Evolutionary conservation across 2,329 filamentous ascomycete species (phyloP).

Genomic region (Rugonectria rugulosa): DNA sequence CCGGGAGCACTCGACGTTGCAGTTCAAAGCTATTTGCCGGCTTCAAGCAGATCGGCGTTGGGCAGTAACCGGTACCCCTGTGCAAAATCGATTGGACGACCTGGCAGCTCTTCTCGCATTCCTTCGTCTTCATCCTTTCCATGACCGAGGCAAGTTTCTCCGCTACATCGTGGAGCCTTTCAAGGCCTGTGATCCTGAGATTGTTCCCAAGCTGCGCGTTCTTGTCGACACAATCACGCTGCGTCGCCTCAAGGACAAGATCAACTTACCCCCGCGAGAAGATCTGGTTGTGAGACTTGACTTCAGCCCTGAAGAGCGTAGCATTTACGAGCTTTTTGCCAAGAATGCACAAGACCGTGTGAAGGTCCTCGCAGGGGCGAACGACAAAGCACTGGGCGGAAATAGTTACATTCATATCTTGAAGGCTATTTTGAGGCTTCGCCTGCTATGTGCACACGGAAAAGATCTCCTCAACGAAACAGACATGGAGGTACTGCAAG

Average conservation of each 20-base stretch:
- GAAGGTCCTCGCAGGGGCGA: constrained; percentile 69
- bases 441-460: constrained; percentile 93
- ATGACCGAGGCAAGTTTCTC: constrained; percentile 77
- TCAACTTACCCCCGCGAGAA: constrained; percentile 77
- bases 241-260: constrained; percentile 89
- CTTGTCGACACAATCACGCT: constrained; percentile 95
- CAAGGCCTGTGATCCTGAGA: constrained; percentile 84
- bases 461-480: constrained; percentile 86
- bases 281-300: constrained; percentile 78
- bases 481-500: constrained; percentile 81
- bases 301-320: constrained; percentile 77
- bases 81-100: constrained; percentile 93
- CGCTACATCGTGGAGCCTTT: constrained; percentile 85
- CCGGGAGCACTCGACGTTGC: constrained; percentile 80
- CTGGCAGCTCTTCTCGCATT: constrained; percentile 88
- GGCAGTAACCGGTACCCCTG: constrained; percentile 96
- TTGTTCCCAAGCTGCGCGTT: constrained; percentile 84
- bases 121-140: constrained; percentile 83
- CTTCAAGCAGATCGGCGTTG: constrained; percentile 84
- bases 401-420: constrained; percentile 94
- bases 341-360: constrained; percentile 83
- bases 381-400: constrained; percentile 75
- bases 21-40: constrained; percentile 84
- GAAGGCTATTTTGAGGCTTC: constrained; percentile 87
- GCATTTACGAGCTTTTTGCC: constrained; percentile 85